These are phyloP conservation scores for Penicillium psychrofluorescens DNA, from an alignment of 495 filamentous ascomycete species.

Conservation along the genomic window DNA sequence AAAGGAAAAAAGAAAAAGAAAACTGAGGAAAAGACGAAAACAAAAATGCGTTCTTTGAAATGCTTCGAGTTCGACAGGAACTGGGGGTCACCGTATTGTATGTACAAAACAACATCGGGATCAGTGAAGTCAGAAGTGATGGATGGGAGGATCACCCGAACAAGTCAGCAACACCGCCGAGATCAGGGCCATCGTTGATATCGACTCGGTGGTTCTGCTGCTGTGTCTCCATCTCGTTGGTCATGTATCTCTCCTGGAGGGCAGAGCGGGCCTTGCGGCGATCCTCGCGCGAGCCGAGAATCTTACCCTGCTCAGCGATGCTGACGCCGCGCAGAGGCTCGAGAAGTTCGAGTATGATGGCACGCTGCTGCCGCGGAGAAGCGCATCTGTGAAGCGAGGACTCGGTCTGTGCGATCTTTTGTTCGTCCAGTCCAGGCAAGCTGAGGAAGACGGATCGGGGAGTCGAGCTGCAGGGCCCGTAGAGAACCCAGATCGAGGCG, in stretches of 20 bases:
- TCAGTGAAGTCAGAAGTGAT: background rate
- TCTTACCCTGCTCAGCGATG: constrained; percentile 86
- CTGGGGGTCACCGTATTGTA: too few species aligned
- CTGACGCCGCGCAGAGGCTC: constrained; percentile 81
- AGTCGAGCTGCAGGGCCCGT: constrained; percentile 52
- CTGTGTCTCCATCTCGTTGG: constrained; percentile 39
- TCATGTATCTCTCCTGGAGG: constrained; percentile 52
- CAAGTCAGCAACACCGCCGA: constrained; percentile 61
- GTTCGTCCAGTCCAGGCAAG: constrained; percentile 49
- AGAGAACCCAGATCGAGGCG: constrained; percentile 72
- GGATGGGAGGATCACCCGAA: constrained; percentile 39
- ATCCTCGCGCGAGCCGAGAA: constrained; percentile 46
- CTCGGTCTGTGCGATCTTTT: constrained; percentile 39
- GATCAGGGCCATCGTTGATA: constrained; percentile 52
- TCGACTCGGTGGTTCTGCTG: constrained; percentile 36
- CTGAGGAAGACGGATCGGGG: constrained; percentile 47
- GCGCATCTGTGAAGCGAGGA: constrained; percentile 52
- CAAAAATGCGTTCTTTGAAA: background rate
- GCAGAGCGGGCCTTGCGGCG: constrained; percentile 44
- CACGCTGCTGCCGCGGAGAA: constrained; percentile 67
- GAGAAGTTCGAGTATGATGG: constrained; percentile 77
- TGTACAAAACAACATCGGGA: too few species aligned
- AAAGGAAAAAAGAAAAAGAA: constrained; percentile 1
- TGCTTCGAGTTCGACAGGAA: too few species aligned
- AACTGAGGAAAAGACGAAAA: constrained; percentile 1